Base-by-base conservation (phyloP, 805 yeast genomes). In the Barnettozyma vustinii region DNA sequence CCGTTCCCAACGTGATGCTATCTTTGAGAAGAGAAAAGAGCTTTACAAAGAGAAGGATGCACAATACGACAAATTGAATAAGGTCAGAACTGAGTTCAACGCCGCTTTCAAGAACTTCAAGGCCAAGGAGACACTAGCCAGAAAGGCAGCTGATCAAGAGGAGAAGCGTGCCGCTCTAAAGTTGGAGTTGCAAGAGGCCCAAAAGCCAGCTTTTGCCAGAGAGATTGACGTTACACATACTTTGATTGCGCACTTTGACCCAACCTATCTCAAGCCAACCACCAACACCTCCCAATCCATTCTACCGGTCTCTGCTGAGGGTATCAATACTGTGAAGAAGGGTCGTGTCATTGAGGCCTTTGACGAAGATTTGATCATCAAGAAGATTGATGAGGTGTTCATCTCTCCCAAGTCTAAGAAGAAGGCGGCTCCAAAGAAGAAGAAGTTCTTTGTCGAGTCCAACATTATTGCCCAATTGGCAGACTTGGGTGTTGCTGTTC, bases 181-280 rank as follows among this genome's bases (percentile, higher is more conserved):
- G 58, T 74, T 79, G 62, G 80, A 80, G 61, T 79, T 87, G 72
- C 77, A 81, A 46, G 86, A 81, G 54, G 90, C 90, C 42, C 80
- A 86, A 25, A 67, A 69, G 58, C 96, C 98, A 26, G 98, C 97
- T 25, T 91, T 85, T 70, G 80, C 84, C 51, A 71, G 71, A 41
- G 96, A 94, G 70, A 84, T 92, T 60, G 75, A 76, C 56, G 73
- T 84, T 54, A 86, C 94, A 61, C 87, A 90, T 67, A 72, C 77
- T 48, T 75, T 90, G 64, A 75, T 91, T 64, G 62, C 71, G 35
- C 79, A 79, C 68, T 87, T 94, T 58, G 96, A 90, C 63, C 94
- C 95, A 57, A 63, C 83, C 42, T 82, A 79, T 68, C 87, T 81
- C 61, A 80, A 78, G 65, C 81, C 85, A 45, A 70, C 68, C 25